Conservation (phyloP, 805 yeast genomes). For the Kregervanrija pseudodelftensis region DNA sequence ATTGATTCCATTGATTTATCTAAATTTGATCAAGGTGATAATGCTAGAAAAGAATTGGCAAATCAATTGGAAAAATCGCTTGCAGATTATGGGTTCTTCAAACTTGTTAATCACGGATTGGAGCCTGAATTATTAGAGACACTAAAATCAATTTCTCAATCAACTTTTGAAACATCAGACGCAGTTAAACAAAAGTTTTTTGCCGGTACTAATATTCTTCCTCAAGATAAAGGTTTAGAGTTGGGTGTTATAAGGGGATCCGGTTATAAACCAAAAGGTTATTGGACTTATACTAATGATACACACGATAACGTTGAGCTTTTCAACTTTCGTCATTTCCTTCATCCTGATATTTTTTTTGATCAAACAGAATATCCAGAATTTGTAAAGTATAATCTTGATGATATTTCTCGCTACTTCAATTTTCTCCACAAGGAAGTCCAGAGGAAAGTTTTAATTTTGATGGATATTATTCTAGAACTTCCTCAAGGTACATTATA, state of each 20-base stretch:
- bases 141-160: conserved; percentile 34
- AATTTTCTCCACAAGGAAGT: conserved; percentile 31
- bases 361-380: conserved; percentile 32
- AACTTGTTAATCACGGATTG: conserved; percentile 35
- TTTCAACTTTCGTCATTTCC: conserved; percentile 35
- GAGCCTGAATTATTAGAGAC: conserved; percentile 25
- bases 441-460: conserved; percentile 28
- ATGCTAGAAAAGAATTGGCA: conserved; percentile 29
- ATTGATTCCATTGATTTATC: conserved; percentile 33
- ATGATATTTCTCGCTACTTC: conserved; percentile 35
- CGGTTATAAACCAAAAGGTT: conserved; percentile 42
- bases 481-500: conserved; percentile 40
- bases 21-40: conserved; percentile 27
- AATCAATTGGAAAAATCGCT: conserved; percentile 32
- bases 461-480: conserved; percentile 39
- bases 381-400: conserved; percentile 30
- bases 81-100: conserved; percentile 38
- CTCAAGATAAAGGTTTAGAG: conserved; percentile 23
- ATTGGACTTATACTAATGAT: conserved; percentile 40
- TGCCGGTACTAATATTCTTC: conserved; percentile 27
- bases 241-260: conserved; percentile 41
- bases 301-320: conserved; percentile 37
- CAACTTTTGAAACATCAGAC: conserved; percentile 33
- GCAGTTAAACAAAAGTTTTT: conserved; percentile 30
- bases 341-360: conserved; percentile 28